These are phyloP conservation scores for Sherardia arvensis DNA, from an alignment of 257 asterid species.

Conservation along the genomic window DNA sequence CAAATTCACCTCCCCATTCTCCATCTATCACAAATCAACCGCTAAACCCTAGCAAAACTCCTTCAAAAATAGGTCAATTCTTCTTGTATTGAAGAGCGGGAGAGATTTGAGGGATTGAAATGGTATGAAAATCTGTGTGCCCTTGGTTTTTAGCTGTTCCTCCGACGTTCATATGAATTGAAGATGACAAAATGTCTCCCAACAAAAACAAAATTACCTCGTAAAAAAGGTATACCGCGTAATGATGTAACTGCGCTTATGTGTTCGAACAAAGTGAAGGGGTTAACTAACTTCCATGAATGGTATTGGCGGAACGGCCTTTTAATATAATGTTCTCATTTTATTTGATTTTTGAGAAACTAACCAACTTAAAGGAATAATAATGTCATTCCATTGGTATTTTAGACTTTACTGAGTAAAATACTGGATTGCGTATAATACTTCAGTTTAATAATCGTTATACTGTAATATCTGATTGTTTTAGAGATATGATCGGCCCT, in stretches of 20 bases:
- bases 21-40: constrained; percentile 30
- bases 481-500: no score
- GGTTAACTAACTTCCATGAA: no score
- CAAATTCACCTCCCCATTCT: constrained; percentile 52
- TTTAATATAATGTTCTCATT: no score
- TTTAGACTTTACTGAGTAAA: no score
- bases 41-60: background rate
- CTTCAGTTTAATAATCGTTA: no score
- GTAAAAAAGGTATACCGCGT: background rate
- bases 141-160: background rate
- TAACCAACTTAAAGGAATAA: no score
- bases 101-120: background rate
- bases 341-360: no score
- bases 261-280: background rate
- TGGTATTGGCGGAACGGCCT: no score
- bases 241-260: no score
- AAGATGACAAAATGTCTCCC: background rate
- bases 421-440: no score
- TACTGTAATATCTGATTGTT: no score
- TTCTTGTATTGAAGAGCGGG: background rate
- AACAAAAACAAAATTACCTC: background rate
- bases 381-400: no score
- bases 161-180: background rate
- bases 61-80: background rate
- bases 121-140: background rate